Percentiles rank a stretch among this genome's conserved stretches.
Evolutionary conservation across 257 asterid species (phyloP).

Genomic region (Ajuga chamaepitys): DNA sequence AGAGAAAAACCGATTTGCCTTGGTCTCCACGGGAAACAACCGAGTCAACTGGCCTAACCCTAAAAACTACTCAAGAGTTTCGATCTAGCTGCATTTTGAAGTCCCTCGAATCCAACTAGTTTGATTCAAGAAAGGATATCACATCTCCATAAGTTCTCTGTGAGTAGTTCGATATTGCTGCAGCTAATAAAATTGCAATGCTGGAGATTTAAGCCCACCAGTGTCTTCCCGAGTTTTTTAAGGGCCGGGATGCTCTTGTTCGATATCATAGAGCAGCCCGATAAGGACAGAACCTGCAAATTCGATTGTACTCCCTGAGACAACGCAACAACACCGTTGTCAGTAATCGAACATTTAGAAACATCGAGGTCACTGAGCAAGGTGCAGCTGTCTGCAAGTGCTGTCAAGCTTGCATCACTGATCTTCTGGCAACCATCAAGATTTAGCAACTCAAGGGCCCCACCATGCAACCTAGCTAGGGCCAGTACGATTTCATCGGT

Average conservation of each 20-base stretch:
- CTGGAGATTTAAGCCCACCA: conserved; percentile 67
- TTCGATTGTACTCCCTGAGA: conserved; percentile 48
- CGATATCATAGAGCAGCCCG: conserved; percentile 68
- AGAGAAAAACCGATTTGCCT: conserved; percentile 26
- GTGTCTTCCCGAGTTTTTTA: conserved; percentile 46
- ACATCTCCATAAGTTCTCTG: conserved; percentile 72
- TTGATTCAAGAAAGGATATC: conserved; percentile 60
- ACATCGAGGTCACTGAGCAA: conserved; percentile 72
- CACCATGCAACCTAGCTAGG: conserved; percentile 53
- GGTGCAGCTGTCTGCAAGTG: conserved; percentile 51
- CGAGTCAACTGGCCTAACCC: conserved; percentile 28
- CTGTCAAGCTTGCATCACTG: conserved; percentile 54
- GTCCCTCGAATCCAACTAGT: no score
- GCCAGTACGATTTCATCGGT: conserved; percentile 46
- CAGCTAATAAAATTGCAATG: conserved; percentile 59
- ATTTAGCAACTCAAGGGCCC: conserved; percentile 54
- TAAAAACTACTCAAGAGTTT: background rate
- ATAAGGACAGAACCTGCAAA: conserved; percentile 64
- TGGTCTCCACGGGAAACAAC: conserved; percentile 47
- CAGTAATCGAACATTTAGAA: conserved; percentile 64
- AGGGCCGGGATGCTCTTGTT: conserved; percentile 57
- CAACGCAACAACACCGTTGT: conserved; percentile 57
- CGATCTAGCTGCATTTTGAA: no score
- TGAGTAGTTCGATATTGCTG: conserved; percentile 49
- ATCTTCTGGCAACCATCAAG: conserved; percentile 73